Conservation (phyloP, 148 eudicot species). For the Cornus controversa region DNA sequence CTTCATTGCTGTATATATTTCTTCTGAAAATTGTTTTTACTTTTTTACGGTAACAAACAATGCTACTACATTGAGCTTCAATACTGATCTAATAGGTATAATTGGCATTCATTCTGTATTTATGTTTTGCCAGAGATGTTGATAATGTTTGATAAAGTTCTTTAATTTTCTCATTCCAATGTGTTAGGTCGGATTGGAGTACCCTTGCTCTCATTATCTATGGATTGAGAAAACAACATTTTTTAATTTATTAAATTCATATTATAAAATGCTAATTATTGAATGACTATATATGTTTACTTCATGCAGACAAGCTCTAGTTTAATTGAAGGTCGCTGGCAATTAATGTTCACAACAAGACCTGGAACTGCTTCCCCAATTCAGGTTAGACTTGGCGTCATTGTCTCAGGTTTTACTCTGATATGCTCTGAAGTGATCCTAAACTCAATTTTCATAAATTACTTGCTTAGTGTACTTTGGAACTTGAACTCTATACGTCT, state of each 20-base stretch:
- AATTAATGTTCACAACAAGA: slow-evolving; percentile 87
- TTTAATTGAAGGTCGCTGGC: slow-evolving; percentile 96
- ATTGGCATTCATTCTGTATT: neutral
- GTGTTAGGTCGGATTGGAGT: neutral
- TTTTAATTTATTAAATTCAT: no score
- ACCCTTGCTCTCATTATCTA: neutral
- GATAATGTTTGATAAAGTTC: neutral
- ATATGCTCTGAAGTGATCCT: neutral
- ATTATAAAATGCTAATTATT: neutral
- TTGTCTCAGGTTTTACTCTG: neutral
- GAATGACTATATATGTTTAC: neutral
- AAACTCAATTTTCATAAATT: neutral
- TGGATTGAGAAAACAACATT: neutral
- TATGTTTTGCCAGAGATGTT: neutral
- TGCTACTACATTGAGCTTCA: neutral
- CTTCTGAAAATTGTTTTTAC: neutral
- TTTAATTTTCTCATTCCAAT: neutral
- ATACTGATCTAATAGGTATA: neutral
- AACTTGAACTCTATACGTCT: no score
- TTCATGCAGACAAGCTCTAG: slow-evolving; percentile 72
- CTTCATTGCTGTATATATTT: neutral
- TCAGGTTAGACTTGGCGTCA: slow-evolving; percentile 48
- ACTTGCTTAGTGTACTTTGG: neutral
- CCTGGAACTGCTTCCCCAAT: slow-evolving; percentile 94
- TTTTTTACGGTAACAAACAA: neutral